Conservation (phyloP, 768 basidiomycete species). For the Suillus subluteus region DNA sequence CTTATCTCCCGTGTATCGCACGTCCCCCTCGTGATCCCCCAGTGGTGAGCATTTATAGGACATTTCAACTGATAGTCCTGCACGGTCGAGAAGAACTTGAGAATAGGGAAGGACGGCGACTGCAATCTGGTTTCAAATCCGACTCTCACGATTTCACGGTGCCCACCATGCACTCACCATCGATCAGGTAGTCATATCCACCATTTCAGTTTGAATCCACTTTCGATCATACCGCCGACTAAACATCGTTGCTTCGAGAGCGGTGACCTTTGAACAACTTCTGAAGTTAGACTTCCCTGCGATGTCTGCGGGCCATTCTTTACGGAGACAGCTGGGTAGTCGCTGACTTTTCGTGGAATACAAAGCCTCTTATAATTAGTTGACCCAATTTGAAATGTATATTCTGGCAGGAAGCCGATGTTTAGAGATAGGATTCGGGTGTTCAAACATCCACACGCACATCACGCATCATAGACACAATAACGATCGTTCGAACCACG, state of each 20-base stretch:
- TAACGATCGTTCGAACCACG: not conserved
- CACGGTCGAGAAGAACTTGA: not conserved
- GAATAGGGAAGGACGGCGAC: constrained; percentile 4
- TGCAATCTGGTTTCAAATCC: not conserved
- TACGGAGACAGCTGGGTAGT: constrained; percentile 1
- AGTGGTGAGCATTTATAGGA: not conserved
- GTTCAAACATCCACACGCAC: not conserved
- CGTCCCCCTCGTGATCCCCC: not conserved
- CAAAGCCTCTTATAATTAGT: not conserved
- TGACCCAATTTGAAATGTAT: not conserved
- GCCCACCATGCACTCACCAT: not conserved
- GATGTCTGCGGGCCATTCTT: constrained; percentile 2
- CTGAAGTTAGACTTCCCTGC: not conserved
- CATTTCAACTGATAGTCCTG: not conserved
- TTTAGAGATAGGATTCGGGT: not conserved
- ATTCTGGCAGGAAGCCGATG: not conserved
- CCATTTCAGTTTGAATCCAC: not conserved
- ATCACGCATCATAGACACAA: not conserved
- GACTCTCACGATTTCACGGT: not conserved
- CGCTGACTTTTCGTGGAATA: constrained; percentile 7
- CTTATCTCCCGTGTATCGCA: not conserved
- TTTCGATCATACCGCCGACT: not conserved
- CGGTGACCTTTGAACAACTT: constrained; percentile 3
- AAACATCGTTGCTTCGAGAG: not conserved
- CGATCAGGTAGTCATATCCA: not conserved